These are phyloP conservation scores for Gypsophila paniculata DNA, from an alignment of 179 eudicot species.

Conservation along the genomic window DNA sequence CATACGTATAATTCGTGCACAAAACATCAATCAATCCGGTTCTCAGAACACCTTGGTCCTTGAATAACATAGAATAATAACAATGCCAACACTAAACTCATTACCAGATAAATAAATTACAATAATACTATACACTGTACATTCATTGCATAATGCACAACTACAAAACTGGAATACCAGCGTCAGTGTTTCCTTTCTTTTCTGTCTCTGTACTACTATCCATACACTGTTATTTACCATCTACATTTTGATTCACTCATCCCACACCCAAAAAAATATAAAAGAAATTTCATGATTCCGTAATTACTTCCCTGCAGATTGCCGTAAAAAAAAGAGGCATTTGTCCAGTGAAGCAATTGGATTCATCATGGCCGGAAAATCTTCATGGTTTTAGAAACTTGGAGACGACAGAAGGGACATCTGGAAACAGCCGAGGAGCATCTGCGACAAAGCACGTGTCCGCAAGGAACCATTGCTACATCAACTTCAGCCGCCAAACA, in stretches of 20 bases:
- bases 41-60: too few relatives aligned
- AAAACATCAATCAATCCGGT: too few relatives aligned
- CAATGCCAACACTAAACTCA: too few relatives aligned
- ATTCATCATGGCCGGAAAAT: constrained; percentile 67
- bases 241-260: background rate
- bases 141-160: background rate
- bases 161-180: background rate
- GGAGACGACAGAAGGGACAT: constrained; percentile 93
- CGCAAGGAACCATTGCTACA: constrained; percentile 77
- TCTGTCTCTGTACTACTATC: background rate
- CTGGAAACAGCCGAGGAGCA: constrained; percentile 91
- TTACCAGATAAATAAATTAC: too few relatives aligned
- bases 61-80: too few relatives aligned
- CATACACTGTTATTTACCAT: background rate
- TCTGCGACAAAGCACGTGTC: constrained; percentile 87
- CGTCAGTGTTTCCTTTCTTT: background rate
- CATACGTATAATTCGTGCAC: too few relatives aligned
- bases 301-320: background rate
- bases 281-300: background rate
- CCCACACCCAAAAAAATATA: background rate
- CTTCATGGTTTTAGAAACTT: constrained; percentile 71
- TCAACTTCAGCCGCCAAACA: constrained; percentile 83
- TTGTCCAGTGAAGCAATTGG: background rate
- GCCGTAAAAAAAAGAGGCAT: background rate
- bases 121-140: constrained; percentile 7